Conservation (phyloP, 2,329 filamentous ascomycete genomes). For the Aspergillus sojae region DNA sequence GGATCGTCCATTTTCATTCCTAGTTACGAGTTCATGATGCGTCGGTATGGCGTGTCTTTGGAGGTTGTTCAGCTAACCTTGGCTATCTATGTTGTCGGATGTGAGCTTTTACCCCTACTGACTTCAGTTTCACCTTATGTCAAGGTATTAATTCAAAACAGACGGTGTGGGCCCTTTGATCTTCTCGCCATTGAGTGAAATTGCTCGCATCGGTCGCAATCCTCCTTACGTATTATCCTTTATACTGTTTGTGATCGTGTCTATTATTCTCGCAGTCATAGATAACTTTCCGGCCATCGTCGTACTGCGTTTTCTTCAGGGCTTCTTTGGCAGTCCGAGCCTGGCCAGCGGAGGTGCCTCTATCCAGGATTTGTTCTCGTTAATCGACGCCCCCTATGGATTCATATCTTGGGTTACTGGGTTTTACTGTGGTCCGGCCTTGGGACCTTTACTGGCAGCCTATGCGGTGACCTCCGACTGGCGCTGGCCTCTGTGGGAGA, state of each 20-base stretch:
- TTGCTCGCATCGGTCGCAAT: conserved; percentile 68
- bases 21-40: conserved; percentile 28
- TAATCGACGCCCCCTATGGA: conserved; percentile 60
- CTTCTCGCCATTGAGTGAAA: conserved; percentile 68
- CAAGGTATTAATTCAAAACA: neutral
- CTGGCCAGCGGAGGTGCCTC: conserved; percentile 60
- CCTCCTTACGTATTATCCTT: conserved; percentile 70
- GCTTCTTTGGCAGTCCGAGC: conserved; percentile 68
- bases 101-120: neutral
- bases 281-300: conserved; percentile 66
- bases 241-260: conserved; percentile 68
- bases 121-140: neutral
- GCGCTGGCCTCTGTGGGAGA: conserved; percentile 63
- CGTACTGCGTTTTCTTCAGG: conserved; percentile 65
- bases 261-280: conserved; percentile 65
- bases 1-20: conserved; percentile 37
- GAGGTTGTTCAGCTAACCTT: conserved; percentile 34
- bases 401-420: conserved; percentile 61
- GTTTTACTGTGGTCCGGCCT: conserved; percentile 53
- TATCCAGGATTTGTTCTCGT: conserved; percentile 49
- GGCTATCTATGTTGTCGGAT: conserved; percentile 37
- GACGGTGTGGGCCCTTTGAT: conserved; percentile 65
- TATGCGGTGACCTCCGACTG: conserved; percentile 41
- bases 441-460: conserved; percentile 45
- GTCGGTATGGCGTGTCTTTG: conserved; percentile 31